These are phyloP conservation scores for Phylloporus sp. DNA, from an alignment of 768 basidiomycete species.

Conservation along the genomic window DNA sequence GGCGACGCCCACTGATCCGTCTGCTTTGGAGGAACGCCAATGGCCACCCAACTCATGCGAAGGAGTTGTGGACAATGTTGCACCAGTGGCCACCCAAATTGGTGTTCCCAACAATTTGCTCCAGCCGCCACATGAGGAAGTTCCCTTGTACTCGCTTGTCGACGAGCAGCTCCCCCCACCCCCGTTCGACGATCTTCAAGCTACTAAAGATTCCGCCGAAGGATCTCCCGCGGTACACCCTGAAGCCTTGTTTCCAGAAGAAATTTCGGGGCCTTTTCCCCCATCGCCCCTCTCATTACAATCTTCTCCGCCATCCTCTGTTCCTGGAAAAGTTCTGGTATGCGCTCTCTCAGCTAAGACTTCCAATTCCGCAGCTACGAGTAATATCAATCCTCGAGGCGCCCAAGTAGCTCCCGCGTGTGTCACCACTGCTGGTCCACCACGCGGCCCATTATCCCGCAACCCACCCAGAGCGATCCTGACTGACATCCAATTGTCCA, in stretches of 20 bases:
- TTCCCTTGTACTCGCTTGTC: conserved; percentile 21
- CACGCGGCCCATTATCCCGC: not conserved
- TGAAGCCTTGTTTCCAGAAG: not conserved
- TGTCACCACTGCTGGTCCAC: not conserved
- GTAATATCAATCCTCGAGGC: not conserved
- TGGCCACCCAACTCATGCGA: not conserved
- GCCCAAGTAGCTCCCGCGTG: not conserved
- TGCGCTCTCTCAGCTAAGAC: not conserved
- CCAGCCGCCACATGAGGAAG: conserved; percentile 10
- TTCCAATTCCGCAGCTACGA: not conserved
- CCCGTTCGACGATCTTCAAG: conserved; percentile 18
- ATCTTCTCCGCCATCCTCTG: not conserved
- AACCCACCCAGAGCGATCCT: not conserved
- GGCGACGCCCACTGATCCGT: not conserved
- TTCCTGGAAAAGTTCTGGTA: not conserved
- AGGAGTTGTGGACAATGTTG: not conserved
- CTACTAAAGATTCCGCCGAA: not conserved
- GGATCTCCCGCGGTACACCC: not conserved
- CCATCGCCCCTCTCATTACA: not conserved
- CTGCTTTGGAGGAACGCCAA: conserved; percentile 4
- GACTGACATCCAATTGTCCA: not conserved
- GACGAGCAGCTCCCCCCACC: conserved; percentile 24
- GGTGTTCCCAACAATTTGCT: not conserved
- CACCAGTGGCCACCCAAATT: not conserved
- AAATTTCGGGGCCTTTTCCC: not conserved